Conservation (phyloP, 371 early-diverging fungal genomes). For the Rhizopus delemar region DNA sequence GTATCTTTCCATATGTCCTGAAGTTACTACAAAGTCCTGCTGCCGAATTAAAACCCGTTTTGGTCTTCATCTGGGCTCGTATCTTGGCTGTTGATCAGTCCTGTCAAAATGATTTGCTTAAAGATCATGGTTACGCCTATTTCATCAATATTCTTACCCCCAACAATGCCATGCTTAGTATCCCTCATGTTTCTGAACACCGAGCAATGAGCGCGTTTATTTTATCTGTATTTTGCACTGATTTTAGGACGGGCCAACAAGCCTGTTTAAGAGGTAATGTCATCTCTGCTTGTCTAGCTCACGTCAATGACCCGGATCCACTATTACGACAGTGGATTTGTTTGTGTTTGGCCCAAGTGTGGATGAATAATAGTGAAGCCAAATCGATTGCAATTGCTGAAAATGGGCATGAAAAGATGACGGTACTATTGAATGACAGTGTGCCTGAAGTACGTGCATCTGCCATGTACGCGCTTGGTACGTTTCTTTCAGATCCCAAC, state of each 20-base stretch:
- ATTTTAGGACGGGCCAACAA: conserved; percentile 81
- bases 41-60: conserved; percentile 87
- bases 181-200: conserved; percentile 78
- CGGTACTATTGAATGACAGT: conserved; percentile 62
- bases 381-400: conserved; percentile 70
- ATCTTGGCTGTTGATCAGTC: conserved; percentile 90
- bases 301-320: conserved; percentile 78
- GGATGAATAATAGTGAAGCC: conserved; percentile 79
- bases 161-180: conserved; percentile 69
- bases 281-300: conserved; percentile 67
- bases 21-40: conserved; percentile 95
- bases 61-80: conserved; percentile 96
- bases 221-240: conserved; percentile 85
- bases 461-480: conserved; percentile 77
- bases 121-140: conserved; percentile 90
- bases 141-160: conserved; percentile 87
- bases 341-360: conserved; percentile 83
- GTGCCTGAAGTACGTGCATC: conserved; percentile 88
- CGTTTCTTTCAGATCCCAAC: conserved; percentile 76
- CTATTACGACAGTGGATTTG: conserved; percentile 90
- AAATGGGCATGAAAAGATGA: conserved; percentile 72
- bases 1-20: conserved; percentile 95
- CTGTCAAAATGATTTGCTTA: conserved; percentile 88
- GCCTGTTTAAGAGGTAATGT: conserved; percentile 78
- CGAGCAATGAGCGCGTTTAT: conserved; percentile 92